Base-by-base conservation (phyloP, 2,329 filamentous ascomycete species). In the Aspergillus alliaceus region DNA sequence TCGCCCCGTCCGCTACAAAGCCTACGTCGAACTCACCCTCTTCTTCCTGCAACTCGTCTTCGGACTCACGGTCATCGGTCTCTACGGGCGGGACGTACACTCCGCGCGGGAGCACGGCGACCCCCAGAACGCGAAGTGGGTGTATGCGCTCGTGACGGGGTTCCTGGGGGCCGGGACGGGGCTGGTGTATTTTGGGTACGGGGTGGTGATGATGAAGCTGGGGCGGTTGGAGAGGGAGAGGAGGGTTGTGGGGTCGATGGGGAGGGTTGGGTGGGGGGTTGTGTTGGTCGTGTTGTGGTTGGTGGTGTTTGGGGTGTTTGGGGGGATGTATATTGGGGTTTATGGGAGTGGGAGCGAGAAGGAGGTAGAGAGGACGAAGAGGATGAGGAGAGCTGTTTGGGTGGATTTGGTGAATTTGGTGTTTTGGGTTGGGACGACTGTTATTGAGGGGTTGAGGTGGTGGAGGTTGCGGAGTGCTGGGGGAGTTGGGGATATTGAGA, bases 351-450 rank as follows among this genome's bases (percentile, higher is more conserved):
- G 49, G 22, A 52, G 11, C 12, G 46, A 59, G 24, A 47, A 51
- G 29, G 62, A 66, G 57, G 57, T 53, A 35, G 49, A 47, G 15
- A 68, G 64, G 50, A 82, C 93, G 56, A 77, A 80, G 63, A 83
- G 90, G 56, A 96, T 96, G 91, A 91, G 92, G 78, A 86, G 88
- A 69, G 90, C 91, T 5, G 90, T 95, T 15, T 96, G 90, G 90
- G 81, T 96, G 46, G 89, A 93, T 72, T 74, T 96, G 51, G 79
- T 84, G 47, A 90, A 88, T 71, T 83, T 91, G 72, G 70, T 91
- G 14, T 79, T 96, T 51, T 96, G 92, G 92, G 76, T 91, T 50
- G 73, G 87, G 47, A 86, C 85, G 3, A 82, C 84, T 22, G 63
- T 63, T 6, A 75, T 71, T 69, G 68, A 64, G 34, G 68, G 74